Conservation (phyloP, 352 stramenopile genomes). For the Poterioochromonas sp. region DNA sequence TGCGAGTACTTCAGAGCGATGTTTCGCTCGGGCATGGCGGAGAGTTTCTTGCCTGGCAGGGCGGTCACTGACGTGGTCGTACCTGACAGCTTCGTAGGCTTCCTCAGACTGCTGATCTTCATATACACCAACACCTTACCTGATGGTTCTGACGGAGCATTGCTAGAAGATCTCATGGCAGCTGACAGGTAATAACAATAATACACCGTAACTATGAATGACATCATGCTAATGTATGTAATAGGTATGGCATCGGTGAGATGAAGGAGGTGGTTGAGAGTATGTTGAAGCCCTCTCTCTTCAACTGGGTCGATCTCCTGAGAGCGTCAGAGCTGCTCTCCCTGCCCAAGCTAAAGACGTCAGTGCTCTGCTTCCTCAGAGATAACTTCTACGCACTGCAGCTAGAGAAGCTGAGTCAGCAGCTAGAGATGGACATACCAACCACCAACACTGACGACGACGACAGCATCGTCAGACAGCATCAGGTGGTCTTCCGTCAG, state of each 20-base stretch:
- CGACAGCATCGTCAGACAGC: too few species aligned
- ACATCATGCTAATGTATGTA: background rate
- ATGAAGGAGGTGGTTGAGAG: constrained; percentile 35
- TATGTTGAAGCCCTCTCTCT: constrained; percentile 18
- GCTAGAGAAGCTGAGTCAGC: background rate
- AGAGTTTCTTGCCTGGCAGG: background rate
- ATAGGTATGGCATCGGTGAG: constrained; percentile 30
- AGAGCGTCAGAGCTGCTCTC: constrained; percentile 26
- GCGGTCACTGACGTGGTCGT: background rate
- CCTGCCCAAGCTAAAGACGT: background rate
- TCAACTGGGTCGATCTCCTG: constrained; percentile 37
- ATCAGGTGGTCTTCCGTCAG: background rate
- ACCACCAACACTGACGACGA: background rate
- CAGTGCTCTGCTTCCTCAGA: constrained; percentile 36
- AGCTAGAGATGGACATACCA: background rate
- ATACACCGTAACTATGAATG: background rate
- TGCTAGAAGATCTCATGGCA: constrained; percentile 38
- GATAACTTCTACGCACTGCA: constrained; percentile 32
- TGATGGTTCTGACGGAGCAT: constrained; percentile 6
- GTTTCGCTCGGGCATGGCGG: constrained; percentile 14
- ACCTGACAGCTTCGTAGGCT: constrained; percentile 14
- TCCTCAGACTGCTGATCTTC: constrained; percentile 38
- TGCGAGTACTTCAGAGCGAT: constrained; percentile 30
- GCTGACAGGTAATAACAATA: constrained; percentile 16
- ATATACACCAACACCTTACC: constrained; percentile 35